Percentiles rank a stretch among this genome's conserved stretches.
Conservation (phyloP, 2,329 filamentous ascomycete genomes). For the Neocatenulostroma microsporum region DNA sequence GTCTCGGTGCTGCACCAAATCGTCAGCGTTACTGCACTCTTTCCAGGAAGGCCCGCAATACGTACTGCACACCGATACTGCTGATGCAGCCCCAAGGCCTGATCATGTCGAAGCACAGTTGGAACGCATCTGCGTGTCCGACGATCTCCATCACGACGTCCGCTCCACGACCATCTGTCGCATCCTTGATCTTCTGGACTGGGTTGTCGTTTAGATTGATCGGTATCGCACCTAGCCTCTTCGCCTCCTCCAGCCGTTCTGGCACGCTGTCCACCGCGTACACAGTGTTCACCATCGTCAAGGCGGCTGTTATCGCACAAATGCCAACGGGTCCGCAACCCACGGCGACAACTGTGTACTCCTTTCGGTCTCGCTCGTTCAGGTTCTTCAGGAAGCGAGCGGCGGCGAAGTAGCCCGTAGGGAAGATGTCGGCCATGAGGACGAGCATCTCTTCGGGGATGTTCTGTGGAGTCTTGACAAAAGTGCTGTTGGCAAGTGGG, state of each 20-base stretch:
- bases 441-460: conserved; percentile 69
- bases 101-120: conserved; percentile 42
- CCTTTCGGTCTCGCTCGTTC: conserved; percentile 48
- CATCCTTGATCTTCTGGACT: conserved; percentile 62
- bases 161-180: conserved; percentile 72
- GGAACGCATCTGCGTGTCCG: conserved; percentile 41
- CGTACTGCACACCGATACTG: conserved; percentile 41
- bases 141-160: conserved; percentile 65
- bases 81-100: conserved; percentile 43
- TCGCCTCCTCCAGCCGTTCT: conserved; percentile 64
- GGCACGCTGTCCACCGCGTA: conserved; percentile 50
- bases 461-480: conserved; percentile 62
- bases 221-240: conserved; percentile 67
- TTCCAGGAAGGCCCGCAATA: too few relatives aligned
- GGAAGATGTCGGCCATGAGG: conserved; percentile 90
- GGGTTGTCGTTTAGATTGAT: conserved; percentile 57
- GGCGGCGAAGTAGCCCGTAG: conserved; percentile 73
- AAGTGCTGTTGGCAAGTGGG: conserved; percentile 71
- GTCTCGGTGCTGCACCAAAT: too few relatives aligned
- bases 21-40: too few relatives aligned
- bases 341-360: conserved; percentile 68
- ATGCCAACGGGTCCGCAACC: conserved; percentile 76
- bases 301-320: conserved; percentile 50
- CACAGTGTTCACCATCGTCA: conserved; percentile 27
- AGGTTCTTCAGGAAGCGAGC: conserved; percentile 65